Base-by-base conservation (phyloP, 2,329 filamentous ascomycete species). In the Hypoxylon sp. region DNA sequence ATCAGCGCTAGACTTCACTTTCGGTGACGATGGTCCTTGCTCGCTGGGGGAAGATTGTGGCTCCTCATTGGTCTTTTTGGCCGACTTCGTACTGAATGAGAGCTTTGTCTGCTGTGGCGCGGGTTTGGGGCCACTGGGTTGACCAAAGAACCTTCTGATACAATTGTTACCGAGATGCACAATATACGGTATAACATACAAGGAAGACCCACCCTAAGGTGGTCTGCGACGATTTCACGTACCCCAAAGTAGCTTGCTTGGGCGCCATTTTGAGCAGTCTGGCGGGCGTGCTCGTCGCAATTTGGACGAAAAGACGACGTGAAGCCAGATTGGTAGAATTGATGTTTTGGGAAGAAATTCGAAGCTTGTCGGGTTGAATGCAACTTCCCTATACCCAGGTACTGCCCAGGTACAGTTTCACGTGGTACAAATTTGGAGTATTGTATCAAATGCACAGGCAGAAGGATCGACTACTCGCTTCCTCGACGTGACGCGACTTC, bases 131-230 rank as follows among this genome's bases (percentile, higher is more conserved):
- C 89, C 90, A 75, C 88, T 88, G 27, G 87, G 85, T 46, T 88
- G 86, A 20, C 89, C 89, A 78, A 98, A 97, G 83, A 97, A 98
- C 79, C 95, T 96, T 69, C 95, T 98, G 72, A 62, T 69, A 48
- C 2, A 59, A 46, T 27, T 20, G 57, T 70, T 54, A 73, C 64
- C 69, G 63, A 64, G 20, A 17, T 37, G 50, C 17, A n/a, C 10
- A 14, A 55, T 55, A 57, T 50, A 55, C n/a, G 35, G 5, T 13
- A 61, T 13, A n/a, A 31, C 40, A 55, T 35, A 14, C 27, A 58
- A 69, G 59, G 55, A 68, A 66, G 65, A 77, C 76, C 70, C 59
- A 78, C 77, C 75, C 77, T 73, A 79, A 65, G 69, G 77, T 78
- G 72, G 77, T 77, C 74, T 79, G 77, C 44, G 77, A 77, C 59